Base-by-base conservation (phyloP, 495 filamentous ascomycete species). In the Penicillium atrosanguineum region DNA sequence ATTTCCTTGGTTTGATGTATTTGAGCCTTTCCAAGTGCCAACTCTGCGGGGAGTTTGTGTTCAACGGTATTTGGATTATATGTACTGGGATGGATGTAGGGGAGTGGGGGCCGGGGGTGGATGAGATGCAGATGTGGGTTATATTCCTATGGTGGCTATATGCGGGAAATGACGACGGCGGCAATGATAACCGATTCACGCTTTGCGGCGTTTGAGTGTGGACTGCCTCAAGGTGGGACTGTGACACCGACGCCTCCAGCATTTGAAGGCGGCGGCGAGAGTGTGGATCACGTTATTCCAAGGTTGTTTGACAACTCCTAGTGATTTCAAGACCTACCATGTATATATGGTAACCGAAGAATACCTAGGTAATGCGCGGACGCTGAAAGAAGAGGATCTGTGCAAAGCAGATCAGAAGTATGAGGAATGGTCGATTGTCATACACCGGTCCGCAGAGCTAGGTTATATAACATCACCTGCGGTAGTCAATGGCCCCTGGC, bases 1-100 rank as follows among this genome's bases (percentile, higher is more conserved):
- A 75, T 72, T 19, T 31, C 53, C 40, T n/a, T 49, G 14, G 20
- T 14, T 21, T 14, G 14, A 18, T 25, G 25, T 34, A 18, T 36
- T 7, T 4, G n/a, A 0, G 29, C 36, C 14, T 46, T 20, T 19
- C 19, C 21, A 47, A 20, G 5, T 23, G 23, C 23, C 23, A 23
- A 23, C 23, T 23, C 23, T 23, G 23, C 2, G 5, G 23, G 23
- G 23, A 23, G n/a, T 45, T 11, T 45, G 1, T 45, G 12, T 46
- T 16, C 36, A 25, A 21, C 6, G n/a, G 7, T 19, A 8, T 34
- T 34, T 34, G 11, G 2, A 5, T 23, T 23, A 15, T 34, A 14
- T 34, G 31, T 34, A 34, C 31, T 12, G 11, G 16, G 2, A 25
- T 31, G 38, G 19, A 9, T 25, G 25, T 14, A 43, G 16, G 25